phyloP scores from a whole-genome alignment of 2,329 filamentous ascomycete genomes.

The Calonectria montana region DNA sequence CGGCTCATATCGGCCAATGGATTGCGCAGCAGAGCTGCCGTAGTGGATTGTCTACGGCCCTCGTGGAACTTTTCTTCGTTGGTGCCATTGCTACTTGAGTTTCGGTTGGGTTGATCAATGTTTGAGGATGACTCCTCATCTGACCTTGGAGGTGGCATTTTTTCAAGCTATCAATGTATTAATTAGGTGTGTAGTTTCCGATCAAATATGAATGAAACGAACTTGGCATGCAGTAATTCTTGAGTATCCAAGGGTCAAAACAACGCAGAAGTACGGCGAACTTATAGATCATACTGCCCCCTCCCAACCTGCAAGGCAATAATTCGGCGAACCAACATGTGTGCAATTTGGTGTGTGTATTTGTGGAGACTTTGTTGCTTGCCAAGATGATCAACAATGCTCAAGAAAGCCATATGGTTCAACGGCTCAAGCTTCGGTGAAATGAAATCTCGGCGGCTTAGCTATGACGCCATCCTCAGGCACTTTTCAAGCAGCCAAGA shows the following conservation, averaged over 20 bases:
- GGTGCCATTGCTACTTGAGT: neutral
- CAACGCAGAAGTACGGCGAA: neutral
- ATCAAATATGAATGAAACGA: neutral
- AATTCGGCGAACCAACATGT: neutral
- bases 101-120: neutral
- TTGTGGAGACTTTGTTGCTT: neutral
- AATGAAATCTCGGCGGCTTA: neutral
- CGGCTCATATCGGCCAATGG: slow-evolving; percentile 33
- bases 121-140: neutral
- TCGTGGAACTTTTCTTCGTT: neutral
- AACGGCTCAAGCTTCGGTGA: neutral
- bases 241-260: neutral
- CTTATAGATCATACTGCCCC: neutral
- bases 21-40: slow-evolving; percentile 31
- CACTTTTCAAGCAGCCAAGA: neutral
- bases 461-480: neutral
- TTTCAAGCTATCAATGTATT: too few species aligned
- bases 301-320: neutral
- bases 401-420: neutral
- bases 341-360: neutral
- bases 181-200: neutral
- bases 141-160: neutral
- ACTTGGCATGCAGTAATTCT: neutral
- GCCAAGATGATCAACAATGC: neutral
- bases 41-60: neutral